phyloP scores from a whole-genome alignment of 768 basidiomycete species.

The Lactarius sanguifluus region DNA sequence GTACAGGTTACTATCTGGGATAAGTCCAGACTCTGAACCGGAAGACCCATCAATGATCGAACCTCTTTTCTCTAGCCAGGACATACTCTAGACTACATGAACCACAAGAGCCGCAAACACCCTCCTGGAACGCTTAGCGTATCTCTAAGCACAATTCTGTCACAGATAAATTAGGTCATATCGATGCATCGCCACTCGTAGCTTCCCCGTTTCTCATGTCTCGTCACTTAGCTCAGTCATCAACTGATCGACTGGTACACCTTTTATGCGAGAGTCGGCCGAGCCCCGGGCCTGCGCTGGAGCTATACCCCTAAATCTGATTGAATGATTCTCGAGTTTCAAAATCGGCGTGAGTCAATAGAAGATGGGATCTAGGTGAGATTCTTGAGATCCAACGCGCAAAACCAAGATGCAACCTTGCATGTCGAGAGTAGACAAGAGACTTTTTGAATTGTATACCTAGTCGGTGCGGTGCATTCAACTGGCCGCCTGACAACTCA shows the following conservation, averaged over 20 bases:
- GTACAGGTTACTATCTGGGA: too few species aligned
- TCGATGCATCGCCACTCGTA: too few species aligned
- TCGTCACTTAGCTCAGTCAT: not conserved
- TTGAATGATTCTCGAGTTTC: slow-evolving; percentile 4
- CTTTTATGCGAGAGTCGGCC: not conserved
- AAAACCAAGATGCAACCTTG: not conserved
- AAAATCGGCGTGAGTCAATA: slow-evolving; percentile 5
- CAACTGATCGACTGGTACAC: slow-evolving; percentile 14
- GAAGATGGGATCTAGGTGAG: slow-evolving; percentile 19
- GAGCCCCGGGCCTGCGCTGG: not conserved
- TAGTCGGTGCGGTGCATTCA: not conserved
- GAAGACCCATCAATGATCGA: too few species aligned
- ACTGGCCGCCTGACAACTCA: not conserved
- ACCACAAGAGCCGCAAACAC: too few species aligned
- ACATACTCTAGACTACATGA: too few species aligned
- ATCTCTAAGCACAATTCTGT: not conserved
- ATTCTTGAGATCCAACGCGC: not conserved
- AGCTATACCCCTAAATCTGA: slow-evolving; percentile 18
- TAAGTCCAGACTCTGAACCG: too few species aligned
- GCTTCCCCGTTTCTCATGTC: too few species aligned
- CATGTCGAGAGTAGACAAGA: not conserved
- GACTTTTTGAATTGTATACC: not conserved
- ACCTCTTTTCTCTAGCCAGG: too few species aligned
- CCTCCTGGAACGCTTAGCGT: not conserved
- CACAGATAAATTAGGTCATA: too few species aligned